A percentile compares a stretch with the other conserved stretches of the same genome.
These are phyloP conservation scores for Chaetothyriales sp. DNA, from an alignment of 2,329 filamentous ascomycete species.

Conservation along the genomic window DNA sequence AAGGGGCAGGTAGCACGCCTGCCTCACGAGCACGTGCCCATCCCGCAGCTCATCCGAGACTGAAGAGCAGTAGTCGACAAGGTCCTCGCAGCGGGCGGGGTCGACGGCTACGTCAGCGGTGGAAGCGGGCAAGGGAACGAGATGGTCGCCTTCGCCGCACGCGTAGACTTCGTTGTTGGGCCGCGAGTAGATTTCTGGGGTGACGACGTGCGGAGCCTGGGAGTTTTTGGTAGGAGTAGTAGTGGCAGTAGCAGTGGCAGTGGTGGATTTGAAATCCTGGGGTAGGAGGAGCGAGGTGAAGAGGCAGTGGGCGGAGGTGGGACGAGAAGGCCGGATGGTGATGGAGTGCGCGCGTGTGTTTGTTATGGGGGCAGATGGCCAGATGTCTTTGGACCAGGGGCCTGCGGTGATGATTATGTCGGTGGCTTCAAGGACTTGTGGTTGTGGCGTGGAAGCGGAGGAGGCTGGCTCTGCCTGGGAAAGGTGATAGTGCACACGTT, in stretches of 20 bases:
- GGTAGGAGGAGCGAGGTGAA: conserved; percentile 80
- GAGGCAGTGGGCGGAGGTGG: conserved; percentile 35
- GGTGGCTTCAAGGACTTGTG: conserved; percentile 42
- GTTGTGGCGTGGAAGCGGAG: conserved; percentile 14
- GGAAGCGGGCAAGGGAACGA: conserved; percentile 59
- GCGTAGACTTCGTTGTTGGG: conserved; percentile 85
- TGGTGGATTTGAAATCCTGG: conserved; percentile 39
- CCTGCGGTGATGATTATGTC: conserved; percentile 48
- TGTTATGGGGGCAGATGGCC: conserved; percentile 43
- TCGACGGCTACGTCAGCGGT: conserved; percentile 67
- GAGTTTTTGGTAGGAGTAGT: conserved; percentile 30
- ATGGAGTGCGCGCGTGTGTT: conserved; percentile 51
- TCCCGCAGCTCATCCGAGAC: conserved; percentile 47
- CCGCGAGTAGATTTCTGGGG: conserved; percentile 87
- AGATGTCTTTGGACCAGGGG: conserved; percentile 45
- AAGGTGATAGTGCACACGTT: conserved; percentile 41
- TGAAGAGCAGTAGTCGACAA: conserved; percentile 59
- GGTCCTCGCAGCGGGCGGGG: conserved; percentile 63
- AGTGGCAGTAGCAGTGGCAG: conserved; percentile 7
- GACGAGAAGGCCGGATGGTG: conserved; percentile 43
- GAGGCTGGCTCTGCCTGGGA: background rate
- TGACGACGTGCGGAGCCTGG: conserved; percentile 52
- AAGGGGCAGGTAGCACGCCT: conserved; percentile 88
- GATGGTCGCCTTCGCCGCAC: conserved; percentile 75
- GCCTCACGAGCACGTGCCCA: conserved; percentile 56